phyloP scores from a whole-genome alignment of 805 yeast genomes.

The Groenewaldozyma tartarivorans region DNA sequence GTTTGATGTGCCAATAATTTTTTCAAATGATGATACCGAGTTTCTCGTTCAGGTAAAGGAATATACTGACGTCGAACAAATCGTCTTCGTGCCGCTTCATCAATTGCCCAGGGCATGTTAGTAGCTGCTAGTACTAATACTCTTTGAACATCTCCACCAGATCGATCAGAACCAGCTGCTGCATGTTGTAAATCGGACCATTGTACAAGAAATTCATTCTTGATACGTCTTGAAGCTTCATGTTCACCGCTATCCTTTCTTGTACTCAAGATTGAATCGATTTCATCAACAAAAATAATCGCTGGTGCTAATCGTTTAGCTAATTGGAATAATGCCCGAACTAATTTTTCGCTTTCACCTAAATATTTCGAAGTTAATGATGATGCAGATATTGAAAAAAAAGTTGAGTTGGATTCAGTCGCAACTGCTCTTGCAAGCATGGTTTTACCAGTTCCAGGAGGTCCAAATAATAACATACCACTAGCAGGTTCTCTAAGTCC shows the following conservation, averaged over 20 bases:
- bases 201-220: slow-evolving; percentile 86
- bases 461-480: slow-evolving; percentile 95
- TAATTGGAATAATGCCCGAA: slow-evolving; percentile 74
- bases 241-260: slow-evolving; percentile 71
- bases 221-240: slow-evolving; percentile 82
- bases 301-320: slow-evolving; percentile 86
- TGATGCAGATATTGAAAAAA: slow-evolving; percentile 85
- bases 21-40: slow-evolving; percentile 60
- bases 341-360: slow-evolving; percentile 92
- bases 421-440: slow-evolving; percentile 97
- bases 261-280: slow-evolving; percentile 78
- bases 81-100: slow-evolving; percentile 92
- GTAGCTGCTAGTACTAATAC: slow-evolving; percentile 92
- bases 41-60: slow-evolving; percentile 83
- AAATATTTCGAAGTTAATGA: slow-evolving; percentile 71
- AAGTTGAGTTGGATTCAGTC: slow-evolving; percentile 86
- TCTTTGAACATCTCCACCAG: slow-evolving; percentile 41
- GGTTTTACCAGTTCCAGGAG: slow-evolving; percentile 98
- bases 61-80: slow-evolving; percentile 88
- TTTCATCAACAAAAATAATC: slow-evolving; percentile 91
- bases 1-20: slow-evolving; percentile 64
- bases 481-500: slow-evolving; percentile 91
- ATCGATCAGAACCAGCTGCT: slow-evolving; percentile 60
- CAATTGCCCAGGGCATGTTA: slow-evolving; percentile 93
- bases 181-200: slow-evolving; percentile 92